Evolutionary conservation across 2,329 filamentous ascomycete species (phyloP), one percentile per base, ranked within the genome.

Genomic region (Sporothrix phasma): DNA sequence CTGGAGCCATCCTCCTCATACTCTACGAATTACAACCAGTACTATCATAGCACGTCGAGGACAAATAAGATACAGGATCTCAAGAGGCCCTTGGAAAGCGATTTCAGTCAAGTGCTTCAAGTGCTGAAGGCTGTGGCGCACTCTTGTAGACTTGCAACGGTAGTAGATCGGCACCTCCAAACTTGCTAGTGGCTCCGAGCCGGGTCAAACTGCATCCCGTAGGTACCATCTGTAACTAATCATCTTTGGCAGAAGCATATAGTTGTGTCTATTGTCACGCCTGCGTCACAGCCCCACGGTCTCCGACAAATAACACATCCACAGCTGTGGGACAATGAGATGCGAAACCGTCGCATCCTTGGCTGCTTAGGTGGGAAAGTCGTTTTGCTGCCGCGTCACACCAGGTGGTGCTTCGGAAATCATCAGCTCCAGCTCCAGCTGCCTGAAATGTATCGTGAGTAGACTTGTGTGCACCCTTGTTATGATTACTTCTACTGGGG

Each of bases 301-400:
- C 3, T 8, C 1, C n/a, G 10, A 37, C n/a, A 5, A 39, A 56
- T 24, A 51, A 17, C 39, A 49, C 31, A 43, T 10, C 22, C 49
- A 29, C n/a, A 10, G 19, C 41, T 46, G 31, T 63, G 63, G 71
- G 68, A 68, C 45, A 61, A 68, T 68, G 67, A 63, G 45, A 68
- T 68, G 67, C 64, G 19, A 64, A 61, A 45, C 60, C 61, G 63
- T 46, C 59, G 62, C 24, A 39, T 60, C 46, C 47, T 66, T 56
- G 59, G 64, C 60, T 63, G 43, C 43, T 19, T 63, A 41, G 61
- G 61, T 29, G 31, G 54, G 49, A 58, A n/a, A 34, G 31, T 65
- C 62, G 64, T 39, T 22, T 61, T 29, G 59, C 41, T 29, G n/a
- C 24, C 39, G 15, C 37, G 37, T 17, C 26, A 22, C 37, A 41